These are phyloP conservation scores for Sarocladiaceae sp. DNA, from an alignment of 2,329 filamentous ascomycete species.

Conservation along the genomic window DNA sequence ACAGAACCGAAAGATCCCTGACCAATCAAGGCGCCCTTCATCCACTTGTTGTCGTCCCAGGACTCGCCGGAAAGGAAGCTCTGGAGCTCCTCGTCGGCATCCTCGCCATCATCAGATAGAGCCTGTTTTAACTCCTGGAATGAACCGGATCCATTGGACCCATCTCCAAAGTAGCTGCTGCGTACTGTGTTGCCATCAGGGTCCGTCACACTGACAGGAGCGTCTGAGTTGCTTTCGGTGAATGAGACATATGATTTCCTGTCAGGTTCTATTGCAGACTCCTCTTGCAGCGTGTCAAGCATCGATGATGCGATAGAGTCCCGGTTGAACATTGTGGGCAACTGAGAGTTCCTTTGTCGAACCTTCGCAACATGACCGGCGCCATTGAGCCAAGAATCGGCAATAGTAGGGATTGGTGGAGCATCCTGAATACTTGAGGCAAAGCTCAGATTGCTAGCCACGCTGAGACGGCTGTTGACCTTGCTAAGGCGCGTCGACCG, in stretches of 20 bases:
- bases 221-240: conserved; percentile 70
- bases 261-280: conserved; percentile 80
- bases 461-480: conserved; percentile 87
- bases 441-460: conserved; percentile 89
- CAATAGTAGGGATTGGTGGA: conserved; percentile 91
- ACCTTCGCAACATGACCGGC: conserved; percentile 34
- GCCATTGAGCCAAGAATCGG: conserved; percentile 78
- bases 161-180: conserved; percentile 67
- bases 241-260: conserved; percentile 95
- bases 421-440: conserved; percentile 90
- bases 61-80: conserved; percentile 90
- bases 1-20: conserved; percentile 96
- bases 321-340: conserved; percentile 51
- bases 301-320: conserved; percentile 88
- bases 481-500: conserved; percentile 87
- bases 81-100: conserved; percentile 81
- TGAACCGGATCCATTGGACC: conserved; percentile 63
- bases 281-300: conserved; percentile 86
- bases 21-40: conserved; percentile 96
- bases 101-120: conserved; percentile 86
- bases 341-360: conserved; percentile 42
- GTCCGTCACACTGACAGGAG: conserved; percentile 69
- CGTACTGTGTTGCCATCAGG: conserved; percentile 63
- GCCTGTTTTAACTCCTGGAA: conserved; percentile 81
- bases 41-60: conserved; percentile 97